These are phyloP conservation scores for Macadamia tetraphylla DNA, from an alignment of 164 flowering plant genomes.

Conservation along the genomic window DNA sequence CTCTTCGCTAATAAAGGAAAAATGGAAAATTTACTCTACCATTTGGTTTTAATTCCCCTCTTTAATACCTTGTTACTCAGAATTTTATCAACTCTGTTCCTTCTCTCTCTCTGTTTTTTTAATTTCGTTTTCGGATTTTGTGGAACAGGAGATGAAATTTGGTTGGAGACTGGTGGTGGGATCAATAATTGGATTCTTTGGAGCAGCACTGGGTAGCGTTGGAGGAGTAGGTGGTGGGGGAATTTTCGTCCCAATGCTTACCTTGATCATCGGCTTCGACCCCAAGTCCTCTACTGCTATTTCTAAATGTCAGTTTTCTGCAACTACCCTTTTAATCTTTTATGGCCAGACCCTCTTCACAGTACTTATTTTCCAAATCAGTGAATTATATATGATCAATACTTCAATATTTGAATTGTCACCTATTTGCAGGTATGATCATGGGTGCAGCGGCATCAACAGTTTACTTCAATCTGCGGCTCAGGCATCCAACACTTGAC, in stretches of 20 bases:
- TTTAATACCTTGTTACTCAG: not conserved
- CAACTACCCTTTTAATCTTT: too few species aligned
- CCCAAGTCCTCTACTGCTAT: constrained; percentile 54
- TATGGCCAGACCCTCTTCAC: too few species aligned
- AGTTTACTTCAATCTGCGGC: constrained; percentile 43
- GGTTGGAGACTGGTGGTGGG: constrained; percentile 50
- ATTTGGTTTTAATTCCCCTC: not conserved
- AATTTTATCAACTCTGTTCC: not conserved
- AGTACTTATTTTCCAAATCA: too few species aligned
- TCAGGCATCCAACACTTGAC: constrained; percentile 53
- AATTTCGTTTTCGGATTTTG: not conserved
- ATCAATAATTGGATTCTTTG: constrained; percentile 42
- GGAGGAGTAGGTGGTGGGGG: constrained; percentile 73
- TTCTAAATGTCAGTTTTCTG: constrained; percentile 41
- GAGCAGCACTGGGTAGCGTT: constrained; percentile 52
- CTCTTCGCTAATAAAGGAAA: too few species aligned
- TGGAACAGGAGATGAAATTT: constrained; percentile 33
- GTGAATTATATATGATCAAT: too few species aligned
- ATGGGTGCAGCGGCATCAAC: constrained; percentile 54
- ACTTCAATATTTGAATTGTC: not conserved
- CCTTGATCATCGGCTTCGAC: constrained; percentile 51
- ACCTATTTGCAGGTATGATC: constrained; percentile 43
- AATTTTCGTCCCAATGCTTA: constrained; percentile 61
- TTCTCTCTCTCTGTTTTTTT: not conserved
- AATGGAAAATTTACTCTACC: not conserved